phyloP scores from a whole-genome alignment of 1,284 basidiomycete genomes.

The Trichosporon ovoides region DNA sequence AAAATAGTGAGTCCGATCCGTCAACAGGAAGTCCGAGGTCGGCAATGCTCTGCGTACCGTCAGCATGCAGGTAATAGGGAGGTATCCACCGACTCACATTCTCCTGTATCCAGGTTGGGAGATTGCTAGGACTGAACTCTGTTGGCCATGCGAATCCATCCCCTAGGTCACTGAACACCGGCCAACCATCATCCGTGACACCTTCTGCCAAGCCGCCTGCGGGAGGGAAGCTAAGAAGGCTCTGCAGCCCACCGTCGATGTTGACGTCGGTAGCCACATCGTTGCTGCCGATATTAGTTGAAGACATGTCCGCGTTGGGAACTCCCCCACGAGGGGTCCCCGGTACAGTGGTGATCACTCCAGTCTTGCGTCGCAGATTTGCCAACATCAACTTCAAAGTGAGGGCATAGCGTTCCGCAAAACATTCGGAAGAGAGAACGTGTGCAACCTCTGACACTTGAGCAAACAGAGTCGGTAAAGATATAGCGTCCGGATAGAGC shows the following conservation, averaged over 20 bases:
- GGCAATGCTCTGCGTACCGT: conserved; percentile 63
- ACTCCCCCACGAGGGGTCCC: conserved; percentile 53
- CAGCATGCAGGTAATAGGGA: neutral
- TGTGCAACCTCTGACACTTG: conserved; percentile 45
- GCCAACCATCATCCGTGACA: conserved; percentile 13
- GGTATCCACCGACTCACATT: conserved; percentile 59
- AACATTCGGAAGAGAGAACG: conserved; percentile 45
- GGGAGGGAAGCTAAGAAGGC: conserved; percentile 33
- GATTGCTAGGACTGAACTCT: conserved; percentile 50
- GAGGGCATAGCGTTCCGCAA: conserved; percentile 64
- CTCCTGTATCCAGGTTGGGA: conserved; percentile 53
- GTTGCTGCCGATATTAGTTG: conserved; percentile 47
- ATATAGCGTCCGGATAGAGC: conserved; percentile 39
- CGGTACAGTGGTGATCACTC: conserved; percentile 57
- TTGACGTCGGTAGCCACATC: conserved; percentile 16
- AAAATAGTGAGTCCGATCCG: conserved; percentile 80
- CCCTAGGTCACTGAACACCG: conserved; percentile 11
- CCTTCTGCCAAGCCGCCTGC: conserved; percentile 19
- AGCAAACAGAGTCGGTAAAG: conserved; percentile 33
- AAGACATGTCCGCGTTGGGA: neutral
- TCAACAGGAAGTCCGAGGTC: conserved; percentile 81
- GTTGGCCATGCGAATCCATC: conserved; percentile 66
- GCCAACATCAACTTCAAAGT: conserved; percentile 85
- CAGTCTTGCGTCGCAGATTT: conserved; percentile 77
- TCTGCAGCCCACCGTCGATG: conserved; percentile 38